Evolutionary conservation across 768 basidiomycete genomes (phyloP).

Genomic region (Lyophyllum semitale): DNA sequence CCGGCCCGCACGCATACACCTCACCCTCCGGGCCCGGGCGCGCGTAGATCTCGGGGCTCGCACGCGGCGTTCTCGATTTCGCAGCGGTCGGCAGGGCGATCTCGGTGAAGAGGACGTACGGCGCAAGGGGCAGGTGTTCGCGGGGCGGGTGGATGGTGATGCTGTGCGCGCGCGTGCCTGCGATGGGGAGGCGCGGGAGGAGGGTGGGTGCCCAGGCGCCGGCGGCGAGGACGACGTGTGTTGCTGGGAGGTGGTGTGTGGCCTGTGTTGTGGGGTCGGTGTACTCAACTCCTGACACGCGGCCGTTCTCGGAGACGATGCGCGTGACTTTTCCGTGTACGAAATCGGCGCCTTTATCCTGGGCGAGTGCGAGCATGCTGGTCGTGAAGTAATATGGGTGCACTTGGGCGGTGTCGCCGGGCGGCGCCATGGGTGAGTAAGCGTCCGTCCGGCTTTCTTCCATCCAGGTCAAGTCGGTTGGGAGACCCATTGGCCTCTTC

Average conservation of each 20-base stretch:
- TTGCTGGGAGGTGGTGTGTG: conserved; percentile 49
- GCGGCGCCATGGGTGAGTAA: conserved; percentile 60
- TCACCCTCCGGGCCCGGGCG: conserved; percentile 69
- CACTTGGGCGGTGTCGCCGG: conserved; percentile 71
- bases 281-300: conserved; percentile 53
- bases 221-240: conserved; percentile 76
- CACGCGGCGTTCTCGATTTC: conserved; percentile 20
- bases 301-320: conserved; percentile 39
- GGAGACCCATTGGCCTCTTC: conserved; percentile 38
- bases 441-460: conserved; percentile 57
- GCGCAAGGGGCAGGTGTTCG: conserved; percentile 49
- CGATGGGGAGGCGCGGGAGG: conserved; percentile 55
- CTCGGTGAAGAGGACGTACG: conserved; percentile 84
- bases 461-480: conserved; percentile 56
- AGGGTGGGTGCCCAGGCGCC: conserved; percentile 84
- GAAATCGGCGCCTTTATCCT: conserved; percentile 51
- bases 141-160: conserved; percentile 59
- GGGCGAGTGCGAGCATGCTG: conserved; percentile 68
- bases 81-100: conserved; percentile 38
- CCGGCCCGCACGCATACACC: conserved; percentile 79
- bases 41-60: conserved; percentile 71
- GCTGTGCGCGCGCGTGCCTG: conserved; percentile 72
- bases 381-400: conserved; percentile 76
- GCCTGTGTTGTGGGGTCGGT: conserved; percentile 17
- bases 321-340: conserved; percentile 46